Base-by-base conservation (phyloP, 2,329 filamentous ascomycete genomes). In the Fusarium brevicatenulatum region DNA sequence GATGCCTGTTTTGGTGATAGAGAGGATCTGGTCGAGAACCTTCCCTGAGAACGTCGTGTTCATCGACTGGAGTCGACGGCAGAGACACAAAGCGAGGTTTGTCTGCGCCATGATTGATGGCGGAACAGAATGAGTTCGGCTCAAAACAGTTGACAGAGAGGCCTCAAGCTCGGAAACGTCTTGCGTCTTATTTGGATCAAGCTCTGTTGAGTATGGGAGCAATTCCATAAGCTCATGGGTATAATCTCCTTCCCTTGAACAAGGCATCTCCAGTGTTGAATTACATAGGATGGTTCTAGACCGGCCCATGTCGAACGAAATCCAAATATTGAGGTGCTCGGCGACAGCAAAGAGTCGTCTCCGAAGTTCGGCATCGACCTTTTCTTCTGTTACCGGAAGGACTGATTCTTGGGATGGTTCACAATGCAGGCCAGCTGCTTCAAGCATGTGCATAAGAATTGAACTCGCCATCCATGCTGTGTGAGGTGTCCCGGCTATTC, bases 251-350 rank as follows among this genome's bases (percentile, higher is more conserved):
- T 81, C 77, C 12, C 80, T 78, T 1, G 80, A 75, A 1, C 80
- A 76, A 0, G 85, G 84, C 13, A 85, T 79, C 16, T 83, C 77
- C 4, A 83, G 81, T 1, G 83, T 84, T 15, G 85, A 83, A 23
- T 84, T 84, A 39, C 84, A 83, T 0, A 89, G 80, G 1, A 68
- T 83, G 66, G 89, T 86, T 15, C 87, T 82, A 0, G 87, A 88
- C 0, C 86, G 84, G 2, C 88, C 88, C 59, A 89, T 85, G 61
- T 90, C 88, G 69, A 89, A 90, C 1, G 87, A 89, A 32, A 86
- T 86, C 88, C 88, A 90, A 18, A 85, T 86, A 71, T 90, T 90
- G 12, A 90, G 82, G 70, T 90, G 88, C 15, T 87, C 86, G 0
- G 88, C 85, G 44, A 90, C 83, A 58, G 86, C 83, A 74, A 88